Evolutionary conservation across 331 rosid species (phyloP).

Genomic region (Quercus tomentella): DNA sequence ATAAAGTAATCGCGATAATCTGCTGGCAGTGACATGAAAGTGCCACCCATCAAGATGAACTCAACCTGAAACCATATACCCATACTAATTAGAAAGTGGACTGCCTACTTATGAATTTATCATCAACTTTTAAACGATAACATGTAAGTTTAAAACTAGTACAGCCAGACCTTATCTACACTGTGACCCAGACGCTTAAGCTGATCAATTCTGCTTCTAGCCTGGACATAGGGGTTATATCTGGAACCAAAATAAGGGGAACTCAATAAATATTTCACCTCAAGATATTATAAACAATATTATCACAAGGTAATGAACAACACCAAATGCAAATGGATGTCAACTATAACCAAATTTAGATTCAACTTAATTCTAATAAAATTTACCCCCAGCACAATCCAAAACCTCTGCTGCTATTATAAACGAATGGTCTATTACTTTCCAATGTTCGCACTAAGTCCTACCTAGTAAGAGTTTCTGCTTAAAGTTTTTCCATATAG

Average conservation of each 20-base stretch:
- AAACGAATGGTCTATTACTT: not conserved
- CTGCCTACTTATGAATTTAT: not conserved
- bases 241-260: conserved; percentile 37
- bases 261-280: not conserved
- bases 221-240: conserved; percentile 97
- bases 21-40: conserved; percentile 94
- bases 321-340: not conserved
- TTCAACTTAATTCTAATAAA: not conserved
- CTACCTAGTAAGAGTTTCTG: not conserved
- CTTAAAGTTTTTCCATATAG: not conserved
- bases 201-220: conserved; percentile 94
- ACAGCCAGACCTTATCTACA: conserved; percentile 76
- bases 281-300: not conserved
- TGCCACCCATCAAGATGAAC: conserved; percentile 96
- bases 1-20: conserved; percentile 92
- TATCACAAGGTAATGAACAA: not conserved
- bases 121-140: not conserved
- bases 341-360: not conserved
- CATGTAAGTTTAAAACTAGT: not conserved
- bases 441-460: not conserved
- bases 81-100: conserved; percentile 7
- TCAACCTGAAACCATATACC: conserved; percentile 65
- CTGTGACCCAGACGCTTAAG: conserved; percentile 98
- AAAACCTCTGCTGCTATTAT: not conserved
- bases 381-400: not conserved